phyloP scores from a whole-genome alignment of 1,284 basidiomycete species.

The Ustilago crameri region DNA sequence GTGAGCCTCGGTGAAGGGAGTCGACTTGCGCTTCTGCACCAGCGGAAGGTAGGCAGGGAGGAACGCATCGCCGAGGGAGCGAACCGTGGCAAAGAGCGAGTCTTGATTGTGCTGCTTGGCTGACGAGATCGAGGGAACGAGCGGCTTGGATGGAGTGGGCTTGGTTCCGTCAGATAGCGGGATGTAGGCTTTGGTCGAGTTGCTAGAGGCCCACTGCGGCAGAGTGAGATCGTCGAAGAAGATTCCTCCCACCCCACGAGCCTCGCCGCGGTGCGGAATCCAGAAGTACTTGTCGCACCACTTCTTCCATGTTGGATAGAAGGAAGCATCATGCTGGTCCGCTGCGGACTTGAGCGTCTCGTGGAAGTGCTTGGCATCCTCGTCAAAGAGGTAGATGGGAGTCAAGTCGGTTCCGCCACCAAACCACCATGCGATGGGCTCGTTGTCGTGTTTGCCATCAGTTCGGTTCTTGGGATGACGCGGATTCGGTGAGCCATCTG shows the following conservation, averaged over 20 bases:
- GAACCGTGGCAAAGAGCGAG: slow-evolving; percentile 61
- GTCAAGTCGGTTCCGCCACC: slow-evolving; percentile 97
- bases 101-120: slow-evolving; percentile 54
- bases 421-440: slow-evolving; percentile 91
- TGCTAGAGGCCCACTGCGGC: slow-evolving; percentile 37
- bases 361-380: slow-evolving; percentile 91
- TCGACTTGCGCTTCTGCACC: slow-evolving; percentile 56
- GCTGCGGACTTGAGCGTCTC: slow-evolving; percentile 80
- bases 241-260: slow-evolving; percentile 90
- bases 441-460: slow-evolving; percentile 34
- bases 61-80: slow-evolving; percentile 63
- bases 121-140: slow-evolving; percentile 39
- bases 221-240: slow-evolving; percentile 80
- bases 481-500: slow-evolving; percentile 64
- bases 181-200: slow-evolving; percentile 36
- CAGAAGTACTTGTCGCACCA: slow-evolving; percentile 99
- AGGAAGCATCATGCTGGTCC: slow-evolving; percentile 76
- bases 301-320: slow-evolving; percentile 86
- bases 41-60: slow-evolving; percentile 65
- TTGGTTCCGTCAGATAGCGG: slow-evolving; percentile 55
- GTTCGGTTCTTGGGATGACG: slow-evolving; percentile 51
- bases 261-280: slow-evolving; percentile 89
- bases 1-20: slow-evolving; percentile 46
- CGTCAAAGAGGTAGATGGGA: slow-evolving; percentile 88
- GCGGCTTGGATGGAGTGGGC: slow-evolving; percentile 14